Evolutionary conservation across 805 yeast genomes (phyloP), one percentile per base, ranked within the genome.

Genomic region (Sugiyamaella qingdaonensis): DNA sequence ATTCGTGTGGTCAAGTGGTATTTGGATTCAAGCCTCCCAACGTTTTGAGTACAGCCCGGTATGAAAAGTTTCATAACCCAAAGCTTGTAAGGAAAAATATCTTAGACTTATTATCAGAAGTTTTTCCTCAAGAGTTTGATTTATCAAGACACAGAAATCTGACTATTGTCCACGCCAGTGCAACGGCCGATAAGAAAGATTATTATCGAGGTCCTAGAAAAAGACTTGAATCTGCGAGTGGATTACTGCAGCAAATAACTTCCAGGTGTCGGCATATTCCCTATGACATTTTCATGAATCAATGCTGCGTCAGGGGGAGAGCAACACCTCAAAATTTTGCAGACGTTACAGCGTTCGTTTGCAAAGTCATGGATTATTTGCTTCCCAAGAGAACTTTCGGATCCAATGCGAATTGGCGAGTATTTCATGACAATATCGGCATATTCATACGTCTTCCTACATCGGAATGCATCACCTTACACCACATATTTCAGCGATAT

Each of bases 351-450:
- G 36, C 31, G 45, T 60, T 60, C 33, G 51, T 58, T 27, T 37
- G 41, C 14, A 27, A 31, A 8, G 52, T 82, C 0, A 51, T 80
- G 3, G 78, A 76, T 10, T 75, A 73, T 48, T 57, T 84, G 0
- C 68, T 85, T 19, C 87, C 90, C 0, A 19, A 59, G 0, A 74
- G 72, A 5, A 53, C 76, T 0, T 78, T 81, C 68, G 95, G 95
- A 0, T 64, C 78, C 2, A 60, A 56, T 2, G 55, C 61, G 11
- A 87, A 87, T 61, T 78, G 78, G 61, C 53, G 73, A 0, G 49
- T 61, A 0, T 60, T 85, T 0, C 61, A 73, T 41, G 54, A 59
- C 2, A 64, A 65, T 9, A 59, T 85, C 0, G 66, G 77, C 0
- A 27, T 48, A 1, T 67, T 77, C 29, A 52, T 86, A 0, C 58